Base-by-base conservation (phyloP, 2,329 filamentous ascomycete genomes). In the Talaromyces rugulosus region DNA sequence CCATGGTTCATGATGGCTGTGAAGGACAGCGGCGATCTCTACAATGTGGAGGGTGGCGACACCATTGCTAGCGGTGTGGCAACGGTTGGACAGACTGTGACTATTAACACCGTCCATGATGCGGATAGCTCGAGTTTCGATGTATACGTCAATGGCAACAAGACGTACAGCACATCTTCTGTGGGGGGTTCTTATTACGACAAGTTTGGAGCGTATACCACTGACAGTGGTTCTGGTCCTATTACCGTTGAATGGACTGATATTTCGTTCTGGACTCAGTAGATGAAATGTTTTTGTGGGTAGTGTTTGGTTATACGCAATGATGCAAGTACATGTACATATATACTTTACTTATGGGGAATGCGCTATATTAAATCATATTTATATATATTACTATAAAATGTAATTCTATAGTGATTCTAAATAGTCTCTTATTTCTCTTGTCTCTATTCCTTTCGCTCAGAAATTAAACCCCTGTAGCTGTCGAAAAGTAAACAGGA, bases 1-100 rank as follows among this genome's bases (percentile, higher is more conserved):
- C 58, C 58, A n/a, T 60, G 52, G 36, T 60, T 60, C 50, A 54
- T 60, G 12, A 47, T 60, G 58, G 58, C n/a, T 42, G 58, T 60
- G 34, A 60, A 60, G 50, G 54, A 27, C 50, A 60, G 42, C 30
- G 58, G 58, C 50, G 58, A 60, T 33, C 58, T 60, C 12, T 60
- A 60, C 58, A 50, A 60, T 34, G 58, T 60, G 2, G 58, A 60
- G 58, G 58, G 58, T 18, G 50, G 58, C 27, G 58, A n/a, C 36
- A 44, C 52, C 34, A 55, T 60, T 33, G 58, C 58, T 34, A 55
- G 50, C 28, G 58, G 58, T 50, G 58, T 60, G 50, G 58, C 58
- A 14, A 55, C 50, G 27, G 50, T 60, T n/a, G 58, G 58, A 44
- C 16, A 47, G 27, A 60, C 58, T 47, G 58, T 60, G 8, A 60